Percentiles rank a stretch among this genome's conserved stretches.
phyloP scores from a whole-genome alignment of 2,329 filamentous ascomycete species.

The Drechslerella coelobrocha region DNA sequence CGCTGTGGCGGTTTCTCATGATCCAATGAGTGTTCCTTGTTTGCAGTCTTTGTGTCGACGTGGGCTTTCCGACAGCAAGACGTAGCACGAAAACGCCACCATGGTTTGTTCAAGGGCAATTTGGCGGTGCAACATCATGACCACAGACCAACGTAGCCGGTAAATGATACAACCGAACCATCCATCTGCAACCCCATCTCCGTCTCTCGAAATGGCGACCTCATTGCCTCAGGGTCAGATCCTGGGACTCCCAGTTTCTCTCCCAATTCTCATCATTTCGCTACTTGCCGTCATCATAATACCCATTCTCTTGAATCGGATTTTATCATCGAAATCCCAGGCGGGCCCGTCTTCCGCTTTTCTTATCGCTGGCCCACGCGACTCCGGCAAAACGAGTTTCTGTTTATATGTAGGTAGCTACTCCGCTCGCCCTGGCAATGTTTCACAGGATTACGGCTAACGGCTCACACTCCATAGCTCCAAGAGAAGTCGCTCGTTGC shows the following conservation, averaged over 20 bases:
- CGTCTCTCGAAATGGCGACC: constrained; percentile 7
- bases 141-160: too few species aligned
- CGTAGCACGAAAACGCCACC: too few species aligned
- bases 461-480: constrained; percentile 9
- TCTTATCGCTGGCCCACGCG: constrained; percentile 39
- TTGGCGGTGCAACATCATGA: too few species aligned
- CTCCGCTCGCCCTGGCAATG: neutral
- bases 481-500: constrained; percentile 39
- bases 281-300: constrained; percentile 37
- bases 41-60: too few species aligned
- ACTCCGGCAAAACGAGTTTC: constrained; percentile 45
- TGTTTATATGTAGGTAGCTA: constrained; percentile 21
- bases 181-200: neutral
- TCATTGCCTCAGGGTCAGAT: constrained; percentile 26
- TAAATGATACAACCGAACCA: too few species aligned
- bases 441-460: neutral
- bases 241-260: constrained; percentile 36
- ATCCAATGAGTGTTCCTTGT: too few species aligned
- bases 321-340: constrained; percentile 20
- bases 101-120: too few species aligned
- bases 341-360: constrained; percentile 29
- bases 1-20: too few species aligned
- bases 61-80: too few species aligned
- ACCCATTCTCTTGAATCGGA: constrained; percentile 28
- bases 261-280: constrained; percentile 39